Evolutionary conservation across 2,329 filamentous ascomycete species (phyloP), one percentile per base, ranked within the genome.

Genomic region (Aspergillus sp.): DNA sequence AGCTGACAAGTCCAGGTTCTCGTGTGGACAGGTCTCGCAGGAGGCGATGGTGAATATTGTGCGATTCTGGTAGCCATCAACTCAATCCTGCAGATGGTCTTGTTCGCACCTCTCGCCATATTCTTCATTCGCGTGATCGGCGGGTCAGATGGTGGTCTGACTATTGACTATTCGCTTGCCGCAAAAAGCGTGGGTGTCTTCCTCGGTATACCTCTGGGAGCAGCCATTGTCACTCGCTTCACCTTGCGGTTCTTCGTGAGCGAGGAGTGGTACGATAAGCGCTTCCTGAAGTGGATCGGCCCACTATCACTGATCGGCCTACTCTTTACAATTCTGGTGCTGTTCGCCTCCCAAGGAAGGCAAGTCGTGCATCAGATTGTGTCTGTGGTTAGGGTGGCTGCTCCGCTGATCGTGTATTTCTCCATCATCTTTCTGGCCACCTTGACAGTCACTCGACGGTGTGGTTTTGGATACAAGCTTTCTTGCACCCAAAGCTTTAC

Each of bases 101-200:
- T 91, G 2, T 90, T 87, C 61, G 87, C 87, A 0, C 88, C 88
- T 0, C 67, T 90, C 9, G 83, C 85, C 3, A 72, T 89, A 25
- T 77, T 88, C 55, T 90, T 88, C 72, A 84, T 95, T 64, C 76
- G 81, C 36, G 73, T 93, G 44, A 87, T 95, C 61, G 81, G 85
- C 60, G 70, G 74, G 16, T 69, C 72, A 14, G 63, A 74, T 4
- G 72, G 76, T 41, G 71, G 62, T 57, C 68, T 76, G 16, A 58
- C 59, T 2, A 72, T 85, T 14, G 69, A 79, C 0, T 95, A 94
- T 70, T 70, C 78, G 0, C 79, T 81, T 0, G 89, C 91, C 1
- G 90, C 92, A 10, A 87, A 84, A 43, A 91, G 88, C 54, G 91
- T 96, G 0, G 91, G 83, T 0, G 88, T 91, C 1, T 96, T 96